Base-by-base conservation (phyloP, 257 asterid genomes). In the Nicotiana otophora region DNA sequence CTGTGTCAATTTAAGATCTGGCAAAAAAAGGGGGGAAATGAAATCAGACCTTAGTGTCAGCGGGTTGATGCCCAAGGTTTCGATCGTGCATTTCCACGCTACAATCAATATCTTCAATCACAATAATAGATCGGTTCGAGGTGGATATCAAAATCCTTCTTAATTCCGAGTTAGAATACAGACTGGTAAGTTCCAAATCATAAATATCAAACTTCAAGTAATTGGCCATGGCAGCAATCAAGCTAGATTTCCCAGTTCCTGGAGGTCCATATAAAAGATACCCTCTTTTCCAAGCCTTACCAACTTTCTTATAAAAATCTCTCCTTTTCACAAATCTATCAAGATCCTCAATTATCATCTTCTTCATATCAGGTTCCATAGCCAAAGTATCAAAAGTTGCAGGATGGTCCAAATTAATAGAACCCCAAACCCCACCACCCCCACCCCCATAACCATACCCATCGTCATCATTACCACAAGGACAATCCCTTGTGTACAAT, bases 211-310 rank as follows among this genome's bases (percentile, higher is more conserved):
- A 94, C 88, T 86, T 91, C 82, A 94, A 77, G 72, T 94, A 91
- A 55, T 94, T 94, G 3, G 98, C 97, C 85, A 94, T 94, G 68
- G 97, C 98, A 0, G 97, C 98, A 28, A 93, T 87, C 86, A 93
- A 84, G 84, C 94, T 94, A 14, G 97, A 92, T 83, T 94, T 94
- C 17, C 97, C 97, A 0, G 98, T 94, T n/a, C 98, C 98, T 0
- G 98, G 98, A 2, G 97, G 98, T 0, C 98, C 97, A 81, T 93
- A 94, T 85, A 94, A 81, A 14, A 94, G 87, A 81, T 94, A 93
- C 26, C 98, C 97, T 75, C 97, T 86, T 63, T 93, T 94, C 98
- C 98, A 94, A 7, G 98, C 98, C 75, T 92, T 94, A 3, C 98
- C 98, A 0, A 94, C 97, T 75, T 84, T 90, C 88, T 82, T 92